These are phyloP conservation scores for Ophiostoma sp. DNA, from an alignment of 2,329 filamentous ascomycete species.

Conservation along the genomic window DNA sequence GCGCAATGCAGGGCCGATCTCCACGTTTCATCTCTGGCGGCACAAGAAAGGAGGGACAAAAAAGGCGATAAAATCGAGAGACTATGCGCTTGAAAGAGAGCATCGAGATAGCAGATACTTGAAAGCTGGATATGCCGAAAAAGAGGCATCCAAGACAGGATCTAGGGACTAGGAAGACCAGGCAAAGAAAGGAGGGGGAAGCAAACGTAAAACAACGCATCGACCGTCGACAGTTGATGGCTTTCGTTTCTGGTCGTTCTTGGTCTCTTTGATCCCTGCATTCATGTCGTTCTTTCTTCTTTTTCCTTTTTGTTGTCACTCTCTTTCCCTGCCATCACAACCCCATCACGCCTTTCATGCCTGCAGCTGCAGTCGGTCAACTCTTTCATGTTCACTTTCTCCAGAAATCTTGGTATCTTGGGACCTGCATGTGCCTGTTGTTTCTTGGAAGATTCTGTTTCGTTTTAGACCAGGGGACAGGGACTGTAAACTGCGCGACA, in stretches of 20 bases:
- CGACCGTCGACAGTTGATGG: background rate
- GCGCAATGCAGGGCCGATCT: conserved; percentile 8
- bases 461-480: background rate
- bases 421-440: background rate
- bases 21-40: conserved; percentile 15
- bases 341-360: background rate
- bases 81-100: background rate
- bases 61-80: background rate
- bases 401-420: background rate
- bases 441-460: background rate
- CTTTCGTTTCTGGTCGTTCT: conserved; percentile 8
- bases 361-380: background rate
- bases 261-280: background rate
- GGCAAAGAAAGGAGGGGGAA: background rate
- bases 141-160: conserved; percentile 14
- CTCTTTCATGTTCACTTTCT: background rate
- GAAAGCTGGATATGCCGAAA: conserved; percentile 1
- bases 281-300: background rate
- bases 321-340: background rate
- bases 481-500: background rate
- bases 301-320: background rate
- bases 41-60: background rate
- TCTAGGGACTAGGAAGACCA: background rate
- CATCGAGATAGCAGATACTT: background rate
- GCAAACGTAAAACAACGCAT: conserved; percentile 1